Evolutionary conservation across 257 asterid genomes (phyloP), one percentile per base, ranked within the genome.

Genomic region (Cruciata laevipes): DNA sequence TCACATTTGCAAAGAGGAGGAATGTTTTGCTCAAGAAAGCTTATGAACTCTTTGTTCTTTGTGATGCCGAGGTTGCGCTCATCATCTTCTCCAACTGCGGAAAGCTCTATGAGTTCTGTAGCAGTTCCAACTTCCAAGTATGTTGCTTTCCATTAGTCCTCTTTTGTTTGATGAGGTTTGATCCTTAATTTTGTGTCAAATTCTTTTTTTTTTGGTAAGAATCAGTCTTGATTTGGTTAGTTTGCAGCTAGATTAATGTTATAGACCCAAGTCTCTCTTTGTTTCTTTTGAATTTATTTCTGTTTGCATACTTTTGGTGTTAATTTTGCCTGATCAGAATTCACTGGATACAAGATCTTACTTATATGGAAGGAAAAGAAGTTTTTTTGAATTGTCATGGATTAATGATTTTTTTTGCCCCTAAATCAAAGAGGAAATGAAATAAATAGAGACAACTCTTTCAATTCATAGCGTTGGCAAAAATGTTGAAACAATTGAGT

Each of bases 61-160:
- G 96, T 59, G 96, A 88, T 76, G 89, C 96, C 49, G 96, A 86
- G 70, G 91, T 89, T 55, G 96, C 95, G 32, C 96, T 89, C 20
- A 81, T 89, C 63, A 73, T 89, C 80, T 89, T 89, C 90, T 89
- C 96, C 18, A 89, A 84, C 79, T 86, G 96, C n/a, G 96, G 96
- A 53, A 89, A 89, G 85, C 96, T 89, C 74, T 89, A 89, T 44
- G 96, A 89, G 71, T 89, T 89, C 74, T 89, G 95, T 82, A 89
- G 96, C 79, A 68, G 84, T n/a, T n/a, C n/a, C n/a, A n/a, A n/a
- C n/a, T 58, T 82, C 90, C 83, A 85, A 89, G 96, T 89, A 86
- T 18, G 12, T 24, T 55, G 42, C 61, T 69, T 53, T 42, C 13
- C 44, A 64, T 69, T 61, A 51, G 70, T 59, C 47, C 40, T 67